phyloP scores from a whole-genome alignment of 2,329 filamentous ascomycete species.

The Paracamarosporium sp. region DNA sequence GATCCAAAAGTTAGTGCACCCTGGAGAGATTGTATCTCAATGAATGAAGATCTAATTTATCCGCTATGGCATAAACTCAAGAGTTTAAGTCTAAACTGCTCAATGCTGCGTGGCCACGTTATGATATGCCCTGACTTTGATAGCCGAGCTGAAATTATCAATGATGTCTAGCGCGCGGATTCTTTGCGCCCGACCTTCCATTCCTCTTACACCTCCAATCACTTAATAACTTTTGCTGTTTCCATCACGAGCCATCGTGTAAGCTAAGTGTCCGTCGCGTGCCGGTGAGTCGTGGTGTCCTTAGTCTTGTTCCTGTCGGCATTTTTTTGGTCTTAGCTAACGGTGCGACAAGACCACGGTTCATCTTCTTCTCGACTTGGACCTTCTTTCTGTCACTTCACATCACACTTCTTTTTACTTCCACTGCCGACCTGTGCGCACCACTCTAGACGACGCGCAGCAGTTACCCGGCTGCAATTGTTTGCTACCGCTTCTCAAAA shows the following conservation, averaged over 20 bases:
- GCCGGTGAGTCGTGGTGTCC: conserved; percentile 22
- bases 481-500: not conserved
- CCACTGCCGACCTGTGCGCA: conserved; percentile 29
- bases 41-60: not conserved
- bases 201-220: conserved; percentile 29
- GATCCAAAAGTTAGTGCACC: not conserved
- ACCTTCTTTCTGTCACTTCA: conserved; percentile 40
- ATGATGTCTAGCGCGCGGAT: conserved; percentile 36
- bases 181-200: conserved; percentile 35
- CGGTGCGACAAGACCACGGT: conserved; percentile 42
- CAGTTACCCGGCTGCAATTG: not conserved
- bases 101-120: conserved; percentile 22
- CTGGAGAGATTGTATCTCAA: not conserved
- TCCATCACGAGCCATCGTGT: conserved; percentile 12
- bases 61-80: not conserved
- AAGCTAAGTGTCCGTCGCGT: conserved; percentile 11
- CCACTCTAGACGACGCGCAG: conserved; percentile 21
- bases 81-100: not conserved
- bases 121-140: conserved; percentile 33
- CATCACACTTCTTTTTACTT: conserved; percentile 31
- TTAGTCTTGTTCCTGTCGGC: conserved; percentile 14
- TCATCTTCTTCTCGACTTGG: conserved; percentile 41
- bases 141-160: conserved; percentile 47
- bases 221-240: conserved; percentile 28
- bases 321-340: conserved; percentile 29